phyloP scores from a whole-genome alignment of 2,329 filamentous ascomycete species.

The Zymoseptoria pseudotritici region DNA sequence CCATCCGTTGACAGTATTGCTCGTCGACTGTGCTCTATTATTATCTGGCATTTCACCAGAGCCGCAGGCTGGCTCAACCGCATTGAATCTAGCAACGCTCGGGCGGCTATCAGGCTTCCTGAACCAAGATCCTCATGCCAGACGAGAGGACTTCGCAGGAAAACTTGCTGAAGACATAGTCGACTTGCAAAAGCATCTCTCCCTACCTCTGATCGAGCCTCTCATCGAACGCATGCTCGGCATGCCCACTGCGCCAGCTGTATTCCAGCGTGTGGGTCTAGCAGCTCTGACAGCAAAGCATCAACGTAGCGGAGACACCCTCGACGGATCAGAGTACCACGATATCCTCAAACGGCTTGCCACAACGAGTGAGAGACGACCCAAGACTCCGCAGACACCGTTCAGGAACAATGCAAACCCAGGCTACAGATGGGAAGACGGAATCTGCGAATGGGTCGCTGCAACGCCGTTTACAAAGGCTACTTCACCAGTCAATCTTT shows the following conservation, averaged over 20 bases:
- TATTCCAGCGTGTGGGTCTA: slow-evolving; percentile 8
- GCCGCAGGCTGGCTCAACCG: background rate
- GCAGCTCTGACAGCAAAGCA: slow-evolving; percentile 4
- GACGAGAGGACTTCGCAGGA: background rate
- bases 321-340: slow-evolving; percentile 3
- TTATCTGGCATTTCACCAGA: background rate
- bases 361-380: background rate
- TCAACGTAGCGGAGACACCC: slow-evolving; percentile 7
- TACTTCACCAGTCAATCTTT: background rate
- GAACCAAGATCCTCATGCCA: background rate
- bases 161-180: background rate
- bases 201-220: background rate
- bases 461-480: slow-evolving; percentile 29
- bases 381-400: slow-evolving; percentile 2
- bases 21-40: background rate
- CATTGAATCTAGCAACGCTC: background rate
- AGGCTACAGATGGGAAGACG: slow-evolving; percentile 39
- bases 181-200: background rate
- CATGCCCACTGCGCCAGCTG: background rate
- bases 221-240: background rate
- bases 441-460: slow-evolving; percentile 40
- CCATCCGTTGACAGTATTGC: background rate
- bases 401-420: slow-evolving; percentile 4
- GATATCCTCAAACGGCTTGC: slow-evolving; percentile 1
- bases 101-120: background rate